phyloP scores from a whole-genome alignment of 345 rosid genomes.

The Citrus unshiu region DNA sequence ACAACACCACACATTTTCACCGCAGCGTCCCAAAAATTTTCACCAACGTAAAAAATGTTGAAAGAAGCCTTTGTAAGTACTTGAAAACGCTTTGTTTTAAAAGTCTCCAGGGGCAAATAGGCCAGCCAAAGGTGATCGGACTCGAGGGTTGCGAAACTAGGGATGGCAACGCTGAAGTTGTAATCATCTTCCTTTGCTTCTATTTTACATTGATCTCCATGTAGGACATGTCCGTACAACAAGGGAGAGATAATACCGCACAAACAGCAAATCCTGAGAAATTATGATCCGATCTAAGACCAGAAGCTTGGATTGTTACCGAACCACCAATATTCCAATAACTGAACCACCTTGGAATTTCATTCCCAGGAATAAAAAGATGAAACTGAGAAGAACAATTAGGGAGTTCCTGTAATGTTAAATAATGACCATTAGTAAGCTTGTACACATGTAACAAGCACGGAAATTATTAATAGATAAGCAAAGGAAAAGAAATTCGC shows the following conservation, averaged over 20 bases:
- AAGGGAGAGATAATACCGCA: neutral
- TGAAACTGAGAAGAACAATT: neutral
- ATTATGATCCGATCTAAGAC: neutral
- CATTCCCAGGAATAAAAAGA: slow-evolving; percentile 10
- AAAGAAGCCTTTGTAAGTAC: no score
- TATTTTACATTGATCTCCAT: neutral
- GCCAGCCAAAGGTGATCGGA: neutral
- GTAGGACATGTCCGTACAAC: neutral
- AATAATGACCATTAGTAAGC: neutral
- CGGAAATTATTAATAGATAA: no score
- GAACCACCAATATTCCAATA: neutral
- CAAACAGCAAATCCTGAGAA: slow-evolving; percentile 15
- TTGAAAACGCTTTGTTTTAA: no score
- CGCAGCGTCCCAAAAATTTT: no score
- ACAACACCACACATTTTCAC: no score
- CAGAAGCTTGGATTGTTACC: neutral
- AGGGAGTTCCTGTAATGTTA: neutral
- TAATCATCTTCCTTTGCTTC: no score
- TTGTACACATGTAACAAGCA: no score
- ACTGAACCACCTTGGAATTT: slow-evolving; percentile 16
- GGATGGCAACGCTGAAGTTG: neutral
- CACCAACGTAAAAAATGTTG: no score
- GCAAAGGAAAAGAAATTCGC: no score
- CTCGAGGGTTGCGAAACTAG: neutral
- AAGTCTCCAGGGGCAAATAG: neutral